Evolutionary conservation across 2,329 filamentous ascomycete species (phyloP).

Genomic region (Talaromyces amestolkiae): DNA sequence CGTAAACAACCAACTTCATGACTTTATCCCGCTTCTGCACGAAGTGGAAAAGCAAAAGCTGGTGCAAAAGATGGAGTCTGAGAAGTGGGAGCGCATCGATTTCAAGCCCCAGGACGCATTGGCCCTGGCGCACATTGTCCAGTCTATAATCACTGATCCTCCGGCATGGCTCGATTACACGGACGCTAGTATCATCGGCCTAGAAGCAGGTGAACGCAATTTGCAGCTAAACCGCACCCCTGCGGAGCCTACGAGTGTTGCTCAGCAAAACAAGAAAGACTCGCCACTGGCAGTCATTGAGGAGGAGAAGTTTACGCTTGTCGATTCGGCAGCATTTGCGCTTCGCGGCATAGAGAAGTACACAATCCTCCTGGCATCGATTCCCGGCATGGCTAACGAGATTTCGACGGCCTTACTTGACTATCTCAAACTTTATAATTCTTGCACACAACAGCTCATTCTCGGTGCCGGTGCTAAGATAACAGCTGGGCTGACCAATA

Average conservation of each 20-base stretch:
- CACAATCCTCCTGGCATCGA: conserved; percentile 74
- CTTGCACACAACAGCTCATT: conserved; percentile 88
- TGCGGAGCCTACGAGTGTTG: conserved; percentile 1
- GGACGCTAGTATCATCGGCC: conserved; percentile 29
- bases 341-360: conserved; percentile 80
- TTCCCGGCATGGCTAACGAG: conserved; percentile 84
- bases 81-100: conserved; percentile 64
- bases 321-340: conserved; percentile 75
- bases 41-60: conserved; percentile 57
- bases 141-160: conserved; percentile 58
- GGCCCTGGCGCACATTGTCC: conserved; percentile 54
- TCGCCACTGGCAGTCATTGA: conserved; percentile 53
- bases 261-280: conserved; percentile 12
- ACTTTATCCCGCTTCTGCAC: conserved; percentile 59
- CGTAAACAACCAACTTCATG: conserved; percentile 61
- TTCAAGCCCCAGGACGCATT: conserved; percentile 52
- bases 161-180: conserved; percentile 51
- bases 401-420: conserved; percentile 75
- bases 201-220: conserved; percentile 59
- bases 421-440: conserved; percentile 91
- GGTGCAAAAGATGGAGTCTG: conserved; percentile 57
- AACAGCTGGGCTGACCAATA: conserved; percentile 87
- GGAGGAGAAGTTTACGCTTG: conserved; percentile 78
- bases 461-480: conserved; percentile 88
- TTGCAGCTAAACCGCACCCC: conserved; percentile 47